A percentile compares a stretch with the other conserved stretches of the same genome.
Evolutionary conservation across 23 red algal species (phyloP).

Genomic region (Rhodosorus marinus): DNA sequence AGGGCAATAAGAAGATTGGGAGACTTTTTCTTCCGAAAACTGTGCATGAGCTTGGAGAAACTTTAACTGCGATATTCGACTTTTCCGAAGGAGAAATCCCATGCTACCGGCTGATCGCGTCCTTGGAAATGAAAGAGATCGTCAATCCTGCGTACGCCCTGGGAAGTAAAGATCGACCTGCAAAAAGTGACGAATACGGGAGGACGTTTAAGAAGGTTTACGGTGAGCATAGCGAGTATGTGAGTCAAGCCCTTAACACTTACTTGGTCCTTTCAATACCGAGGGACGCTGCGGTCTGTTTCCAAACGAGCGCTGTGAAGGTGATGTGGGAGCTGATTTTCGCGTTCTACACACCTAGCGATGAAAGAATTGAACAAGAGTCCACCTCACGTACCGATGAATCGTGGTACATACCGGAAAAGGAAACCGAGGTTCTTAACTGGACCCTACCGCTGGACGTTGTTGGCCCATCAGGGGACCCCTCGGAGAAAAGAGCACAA

Average conservation of each 20-base stretch:
- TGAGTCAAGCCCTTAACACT: conserved; percentile 21
- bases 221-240: conserved; percentile 58
- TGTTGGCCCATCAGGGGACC: too few species aligned
- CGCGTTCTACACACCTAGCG: too few species aligned
- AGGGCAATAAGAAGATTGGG: conserved; percentile 13
- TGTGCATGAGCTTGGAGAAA: conserved; percentile 45
- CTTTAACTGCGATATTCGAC: conserved; percentile 31
- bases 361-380: too few species aligned
- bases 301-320: conserved; percentile 29
- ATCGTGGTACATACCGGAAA: too few species aligned
- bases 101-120: conserved; percentile 36
- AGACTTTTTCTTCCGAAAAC: conserved; percentile 38
- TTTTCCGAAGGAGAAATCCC: conserved; percentile 9
- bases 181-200: too few species aligned
- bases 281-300: conserved; percentile 46
- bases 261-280: conserved; percentile 52
- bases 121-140: conserved; percentile 32
- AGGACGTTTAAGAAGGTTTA: conserved; percentile 48
- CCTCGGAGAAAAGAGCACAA: too few species aligned
- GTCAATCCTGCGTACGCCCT: too few species aligned
- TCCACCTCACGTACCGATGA: too few species aligned
- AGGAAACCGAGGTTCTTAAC: too few species aligned
- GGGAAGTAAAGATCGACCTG: too few species aligned
- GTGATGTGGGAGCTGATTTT: conserved; percentile 54
- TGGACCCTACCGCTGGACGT: too few species aligned